These are phyloP conservation scores for Aspergillus kassunensis DNA, from an alignment of 495 filamentous ascomycete species.

Conservation along the genomic window DNA sequence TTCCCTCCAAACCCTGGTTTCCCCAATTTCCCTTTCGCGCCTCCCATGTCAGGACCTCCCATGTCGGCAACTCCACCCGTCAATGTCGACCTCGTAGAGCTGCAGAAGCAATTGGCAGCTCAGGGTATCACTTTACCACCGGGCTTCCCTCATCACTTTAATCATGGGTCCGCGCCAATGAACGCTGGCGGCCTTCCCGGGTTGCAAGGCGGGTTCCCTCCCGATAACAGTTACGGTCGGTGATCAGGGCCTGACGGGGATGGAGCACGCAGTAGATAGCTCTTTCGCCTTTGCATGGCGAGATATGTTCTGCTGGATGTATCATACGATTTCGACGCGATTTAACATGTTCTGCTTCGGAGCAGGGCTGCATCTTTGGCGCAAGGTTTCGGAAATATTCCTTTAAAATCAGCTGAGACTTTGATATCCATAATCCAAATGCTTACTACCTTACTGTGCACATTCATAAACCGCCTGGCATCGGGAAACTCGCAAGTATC, in stretches of 20 bases:
- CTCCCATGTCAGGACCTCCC: slow-evolving; percentile 43
- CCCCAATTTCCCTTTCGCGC: slow-evolving; percentile 43
- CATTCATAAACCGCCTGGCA: slow-evolving; percentile 79
- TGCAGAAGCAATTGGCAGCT: slow-evolving; percentile 50
- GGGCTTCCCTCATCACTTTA: slow-evolving; percentile 44
- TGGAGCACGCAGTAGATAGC: not conserved
- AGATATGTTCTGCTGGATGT: slow-evolving; percentile 16
- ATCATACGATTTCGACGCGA: slow-evolving; percentile 1
- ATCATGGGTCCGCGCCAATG: slow-evolving; percentile 34
- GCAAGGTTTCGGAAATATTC: not conserved
- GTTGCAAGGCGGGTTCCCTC: slow-evolving; percentile 34
- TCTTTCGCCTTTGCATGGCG: not conserved
- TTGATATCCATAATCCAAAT: not conserved
- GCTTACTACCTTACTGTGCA: not conserved
- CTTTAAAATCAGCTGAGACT: not conserved
- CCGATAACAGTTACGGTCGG: slow-evolving; percentile 35
- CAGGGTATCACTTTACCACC: slow-evolving; percentile 39
- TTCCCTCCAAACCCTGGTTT: slow-evolving; percentile 27
- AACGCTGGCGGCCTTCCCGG: slow-evolving; percentile 43
- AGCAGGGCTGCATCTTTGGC: not conserved
- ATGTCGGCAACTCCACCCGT: slow-evolving; percentile 47
- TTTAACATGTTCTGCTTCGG: not conserved
- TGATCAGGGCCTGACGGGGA: slow-evolving; percentile 9
- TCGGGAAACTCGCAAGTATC: slow-evolving; percentile 88
- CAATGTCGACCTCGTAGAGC: slow-evolving; percentile 64